These are phyloP conservation scores for Extremus antarcticus DNA, from an alignment of 495 filamentous ascomycete genomes.

Conservation along the genomic window DNA sequence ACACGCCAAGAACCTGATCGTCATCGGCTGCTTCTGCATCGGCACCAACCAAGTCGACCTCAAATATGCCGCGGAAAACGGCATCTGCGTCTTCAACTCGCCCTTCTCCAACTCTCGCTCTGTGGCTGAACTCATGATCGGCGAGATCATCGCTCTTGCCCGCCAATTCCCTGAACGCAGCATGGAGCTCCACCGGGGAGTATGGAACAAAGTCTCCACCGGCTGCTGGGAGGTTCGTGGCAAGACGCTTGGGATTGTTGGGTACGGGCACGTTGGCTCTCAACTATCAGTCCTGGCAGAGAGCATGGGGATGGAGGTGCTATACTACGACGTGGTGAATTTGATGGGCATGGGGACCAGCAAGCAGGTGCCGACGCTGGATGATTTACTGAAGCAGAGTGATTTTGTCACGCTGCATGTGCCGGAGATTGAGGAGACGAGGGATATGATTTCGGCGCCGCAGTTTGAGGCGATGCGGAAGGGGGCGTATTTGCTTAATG, in stretches of 20 bases:
- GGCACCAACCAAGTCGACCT: slow-evolving; percentile 98
- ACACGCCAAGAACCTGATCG: slow-evolving; percentile 86
- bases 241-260: slow-evolving; percentile 93
- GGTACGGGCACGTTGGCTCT: slow-evolving; percentile 95
- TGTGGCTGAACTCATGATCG: slow-evolving; percentile 92
- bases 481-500: slow-evolving; percentile 91
- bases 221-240: slow-evolving; percentile 97
- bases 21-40: slow-evolving; percentile 98
- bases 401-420: slow-evolving; percentile 95
- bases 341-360: slow-evolving; percentile 87
- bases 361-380: slow-evolving; percentile 66
- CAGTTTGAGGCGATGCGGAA: slow-evolving; percentile 83
- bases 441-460: slow-evolving; percentile 67
- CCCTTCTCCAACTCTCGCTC: slow-evolving; percentile 96
- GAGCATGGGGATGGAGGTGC: slow-evolving; percentile 92
- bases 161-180: slow-evolving; percentile 89
- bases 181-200: slow-evolving; percentile 86
- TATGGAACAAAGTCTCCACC: slow-evolving; percentile 94
- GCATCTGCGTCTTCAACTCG: slow-evolving; percentile 98
- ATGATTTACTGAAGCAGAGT: slow-evolving; percentile 61
- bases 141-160: slow-evolving; percentile 81
- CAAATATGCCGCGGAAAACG: slow-evolving; percentile 77
- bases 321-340: slow-evolving; percentile 88
- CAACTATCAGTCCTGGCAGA: slow-evolving; percentile 94
- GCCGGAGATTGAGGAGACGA: slow-evolving; percentile 83